Evolutionary conservation across 2,329 filamentous ascomycete genomes (phyloP).

Genomic region (Septoria petroselini): DNA sequence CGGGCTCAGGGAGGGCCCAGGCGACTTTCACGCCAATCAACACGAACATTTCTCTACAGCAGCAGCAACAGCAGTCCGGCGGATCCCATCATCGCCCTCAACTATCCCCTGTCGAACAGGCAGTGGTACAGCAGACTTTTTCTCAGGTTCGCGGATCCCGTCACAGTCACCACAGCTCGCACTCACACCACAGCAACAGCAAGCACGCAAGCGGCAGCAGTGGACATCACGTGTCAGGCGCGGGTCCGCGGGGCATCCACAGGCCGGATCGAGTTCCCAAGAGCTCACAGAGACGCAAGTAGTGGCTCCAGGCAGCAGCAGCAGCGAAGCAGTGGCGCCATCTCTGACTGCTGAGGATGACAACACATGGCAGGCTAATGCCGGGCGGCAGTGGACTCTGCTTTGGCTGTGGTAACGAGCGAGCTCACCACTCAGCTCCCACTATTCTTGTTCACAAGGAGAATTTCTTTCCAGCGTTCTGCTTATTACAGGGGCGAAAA

Average conservation of each 20-base stretch:
- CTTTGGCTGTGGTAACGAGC: constrained; percentile 23
- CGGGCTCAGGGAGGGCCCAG: constrained; percentile 7
- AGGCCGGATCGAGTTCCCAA: constrained; percentile 19
- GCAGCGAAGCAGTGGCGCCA: neutral
- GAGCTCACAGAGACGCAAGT: constrained; percentile 27
- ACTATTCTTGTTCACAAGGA: neutral
- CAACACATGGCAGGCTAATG: constrained; percentile 20
- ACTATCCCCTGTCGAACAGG: constrained; percentile 17
- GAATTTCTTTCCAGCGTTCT: neutral
- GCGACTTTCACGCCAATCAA: constrained; percentile 30
- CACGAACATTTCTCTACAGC: constrained; percentile 19
- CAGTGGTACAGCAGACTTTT: constrained; percentile 26
- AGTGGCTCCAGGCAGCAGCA: constrained; percentile 3
- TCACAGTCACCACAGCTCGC: constrained; percentile 19
- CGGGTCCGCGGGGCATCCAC: constrained; percentile 26
- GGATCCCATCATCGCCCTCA: constrained; percentile 19
- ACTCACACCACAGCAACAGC: constrained; percentile 13
- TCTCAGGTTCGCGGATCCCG: constrained; percentile 30
- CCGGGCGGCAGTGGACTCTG: constrained; percentile 21
- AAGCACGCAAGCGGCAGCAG: constrained; percentile 3
- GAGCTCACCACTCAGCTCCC: neutral
- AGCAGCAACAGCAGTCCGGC: constrained; percentile 11
- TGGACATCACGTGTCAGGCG: constrained; percentile 15
- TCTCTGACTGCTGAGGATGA: neutral
- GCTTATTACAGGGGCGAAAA: neutral